These are phyloP conservation scores for Cyberlindnera mycetangii DNA, from an alignment of 805 yeast species.

Conservation along the genomic window DNA sequence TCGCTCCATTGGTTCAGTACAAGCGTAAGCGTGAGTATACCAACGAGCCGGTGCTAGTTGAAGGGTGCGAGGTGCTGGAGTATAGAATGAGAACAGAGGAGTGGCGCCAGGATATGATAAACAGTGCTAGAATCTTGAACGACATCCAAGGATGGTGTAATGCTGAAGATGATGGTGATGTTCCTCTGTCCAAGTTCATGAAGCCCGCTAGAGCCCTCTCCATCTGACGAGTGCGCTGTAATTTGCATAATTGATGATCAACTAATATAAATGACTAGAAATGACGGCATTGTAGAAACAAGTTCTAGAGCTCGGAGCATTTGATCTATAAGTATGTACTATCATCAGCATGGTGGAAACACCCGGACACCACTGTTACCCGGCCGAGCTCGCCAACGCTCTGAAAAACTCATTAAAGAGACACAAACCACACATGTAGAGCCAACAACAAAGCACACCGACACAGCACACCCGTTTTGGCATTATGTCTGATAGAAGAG, in stretches of 20 bases:
- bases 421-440: not conserved
- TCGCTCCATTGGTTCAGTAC: constrained; percentile 66
- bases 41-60: constrained; percentile 51
- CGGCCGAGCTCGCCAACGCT: too few species aligned
- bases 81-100: constrained; percentile 59
- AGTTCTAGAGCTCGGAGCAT: not conserved
- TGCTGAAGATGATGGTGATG: constrained; percentile 40
- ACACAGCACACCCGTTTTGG: not conserved
- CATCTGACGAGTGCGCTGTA: not conserved
- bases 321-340: too few species aligned
- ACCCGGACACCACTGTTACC: too few species aligned
- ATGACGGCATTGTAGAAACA: not conserved
- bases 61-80: constrained; percentile 73
- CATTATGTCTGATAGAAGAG: constrained; percentile 5
- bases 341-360: too few species aligned
- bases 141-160: constrained; percentile 69
- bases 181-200: not conserved
- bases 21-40: constrained; percentile 38
- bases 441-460: not conserved
- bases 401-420: too few species aligned
- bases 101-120: constrained; percentile 49
- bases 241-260: not conserved
- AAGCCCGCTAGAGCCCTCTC: not conserved
- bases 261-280: not conserved
- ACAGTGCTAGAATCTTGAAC: constrained; percentile 52